Conservation (phyloP, 2,329 filamentous ascomycete genomes). For the Thelonectria rubi region DNA sequence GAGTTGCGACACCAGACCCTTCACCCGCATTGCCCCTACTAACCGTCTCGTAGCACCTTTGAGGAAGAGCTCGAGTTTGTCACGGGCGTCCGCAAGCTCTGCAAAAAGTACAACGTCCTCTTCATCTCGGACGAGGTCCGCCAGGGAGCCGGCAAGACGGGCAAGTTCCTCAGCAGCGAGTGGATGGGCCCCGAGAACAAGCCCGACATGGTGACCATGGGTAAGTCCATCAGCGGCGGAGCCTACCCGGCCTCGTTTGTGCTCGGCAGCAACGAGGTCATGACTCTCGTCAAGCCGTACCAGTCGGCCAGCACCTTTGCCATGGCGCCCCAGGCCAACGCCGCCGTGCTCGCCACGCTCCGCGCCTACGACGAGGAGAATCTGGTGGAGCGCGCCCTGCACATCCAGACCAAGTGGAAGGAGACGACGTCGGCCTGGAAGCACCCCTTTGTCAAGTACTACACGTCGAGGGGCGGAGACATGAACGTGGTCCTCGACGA, state of each 20-base stretch:
- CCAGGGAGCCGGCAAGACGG: constrained; percentile 36
- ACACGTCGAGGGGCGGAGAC: constrained; percentile 24
- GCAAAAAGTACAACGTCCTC: constrained; percentile 31
- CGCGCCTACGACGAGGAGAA: constrained; percentile 25
- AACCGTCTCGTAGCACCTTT: constrained; percentile 4
- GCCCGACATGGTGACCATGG: constrained; percentile 37
- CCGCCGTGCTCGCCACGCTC: constrained; percentile 20
- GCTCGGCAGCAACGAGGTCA: constrained; percentile 27
- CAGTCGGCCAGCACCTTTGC: constrained; percentile 23
- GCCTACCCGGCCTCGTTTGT: constrained; percentile 30
- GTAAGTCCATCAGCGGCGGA: constrained; percentile 34
- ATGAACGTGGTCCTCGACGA: constrained; percentile 25
- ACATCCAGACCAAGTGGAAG: constrained; percentile 23
- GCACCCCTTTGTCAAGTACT: constrained; percentile 20
- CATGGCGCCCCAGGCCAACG: constrained; percentile 25
- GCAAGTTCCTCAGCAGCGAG: constrained; percentile 35
- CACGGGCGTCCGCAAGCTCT: constrained; percentile 20
- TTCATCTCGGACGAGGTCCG: constrained; percentile 41
- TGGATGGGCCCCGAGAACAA: constrained; percentile 35
- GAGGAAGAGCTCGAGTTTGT: constrained; percentile 26
- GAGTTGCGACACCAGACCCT: neutral
- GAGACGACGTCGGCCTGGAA: constrained; percentile 25
- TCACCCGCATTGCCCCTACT: neutral
- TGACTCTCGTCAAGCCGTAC: constrained; percentile 23
- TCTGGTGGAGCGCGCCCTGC: constrained; percentile 20